These are phyloP conservation scores for Dysphania ambrosioides DNA, from an alignment of 148 eudicot genomes.

Conservation along the genomic window DNA sequence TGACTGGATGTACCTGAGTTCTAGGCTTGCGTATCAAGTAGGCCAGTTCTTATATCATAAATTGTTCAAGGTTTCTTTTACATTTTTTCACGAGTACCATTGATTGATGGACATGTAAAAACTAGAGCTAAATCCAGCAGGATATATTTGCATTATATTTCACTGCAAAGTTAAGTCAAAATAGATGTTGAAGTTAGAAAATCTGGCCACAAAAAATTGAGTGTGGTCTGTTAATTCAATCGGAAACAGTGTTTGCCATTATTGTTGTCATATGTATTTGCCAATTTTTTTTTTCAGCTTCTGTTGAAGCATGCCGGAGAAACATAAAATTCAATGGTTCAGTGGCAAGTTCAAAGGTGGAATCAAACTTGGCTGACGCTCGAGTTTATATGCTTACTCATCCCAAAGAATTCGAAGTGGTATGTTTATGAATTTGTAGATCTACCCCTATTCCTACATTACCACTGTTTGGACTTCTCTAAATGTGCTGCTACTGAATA, in stretches of 20 bases:
- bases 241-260: not conserved
- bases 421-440: constrained; percentile 32
- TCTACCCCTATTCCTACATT: not conserved
- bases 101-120: not conserved
- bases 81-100: not conserved
- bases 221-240: not conserved
- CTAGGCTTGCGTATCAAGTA: not conserved
- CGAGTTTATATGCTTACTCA: constrained; percentile 96
- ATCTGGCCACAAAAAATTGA: not conserved
- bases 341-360: constrained; percentile 85
- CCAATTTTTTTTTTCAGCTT: constrained; percentile 44
- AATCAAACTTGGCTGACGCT: constrained; percentile 88
- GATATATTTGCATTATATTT: not conserved
- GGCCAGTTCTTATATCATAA: not conserved
- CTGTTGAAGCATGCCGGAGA: constrained; percentile 94
- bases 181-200: not conserved
- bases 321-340: constrained; percentile 95
- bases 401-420: constrained; percentile 97
- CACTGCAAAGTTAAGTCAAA: not conserved
- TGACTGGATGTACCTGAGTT: not conserved
- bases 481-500: not conserved
- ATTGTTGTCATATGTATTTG: not conserved
- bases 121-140: not conserved
- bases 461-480: not conserved
- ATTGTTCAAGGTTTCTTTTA: not conserved